Evolutionary conservation across 2,329 filamentous ascomycete species (phyloP), one percentile per base, ranked within the genome.

Genomic region (Sordariomycetes sp.): DNA sequence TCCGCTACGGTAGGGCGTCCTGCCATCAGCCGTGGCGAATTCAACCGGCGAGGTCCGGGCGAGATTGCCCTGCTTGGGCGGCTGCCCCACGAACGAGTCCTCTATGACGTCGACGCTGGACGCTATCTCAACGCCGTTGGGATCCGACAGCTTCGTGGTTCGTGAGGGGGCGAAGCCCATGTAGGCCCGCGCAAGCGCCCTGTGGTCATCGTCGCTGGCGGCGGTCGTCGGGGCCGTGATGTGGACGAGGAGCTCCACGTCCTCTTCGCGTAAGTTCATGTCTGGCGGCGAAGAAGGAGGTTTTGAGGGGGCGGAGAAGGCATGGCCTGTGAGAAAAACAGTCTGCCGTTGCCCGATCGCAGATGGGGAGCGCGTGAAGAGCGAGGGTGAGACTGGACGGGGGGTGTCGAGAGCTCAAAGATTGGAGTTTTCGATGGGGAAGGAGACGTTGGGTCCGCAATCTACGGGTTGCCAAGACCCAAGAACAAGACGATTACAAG

Each of bases 241-340:
- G 64, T 83, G 80, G 55, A 81, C 73, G 52, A 83, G 70, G 52
- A 82, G 78, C 67, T 83, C 79, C 55, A 74, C 69, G 59, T 75
- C 67, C n/a, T 39, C 25, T 13, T 36, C 20, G 12, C 17, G 13
- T 22, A 22, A 22, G 39, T 55, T 45, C 45, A 54, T 56, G 24
- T 15, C 51, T 17, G 51, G 25, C 51, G n/a, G 45, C 10, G 24
- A 6, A 20, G 45, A 10, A 45, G n/a, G 15, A n/a, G 7, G 3
- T 22, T 1, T 20, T 24, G 8, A 20, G 22, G 22, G n/a, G 45
- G 6, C 8, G 22, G n/a, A 50, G 45, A 24, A 13, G 13, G 20
- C 45, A 50, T 50, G 22, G 12, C 45, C 6, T 50, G 45, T 8
- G 15, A 4, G n/a, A 20, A 3, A n/a, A 22, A 17, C 7, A 22